Base-by-base conservation (phyloP, 73 alveolate species). In the Paramecium sonneborni region DNA sequence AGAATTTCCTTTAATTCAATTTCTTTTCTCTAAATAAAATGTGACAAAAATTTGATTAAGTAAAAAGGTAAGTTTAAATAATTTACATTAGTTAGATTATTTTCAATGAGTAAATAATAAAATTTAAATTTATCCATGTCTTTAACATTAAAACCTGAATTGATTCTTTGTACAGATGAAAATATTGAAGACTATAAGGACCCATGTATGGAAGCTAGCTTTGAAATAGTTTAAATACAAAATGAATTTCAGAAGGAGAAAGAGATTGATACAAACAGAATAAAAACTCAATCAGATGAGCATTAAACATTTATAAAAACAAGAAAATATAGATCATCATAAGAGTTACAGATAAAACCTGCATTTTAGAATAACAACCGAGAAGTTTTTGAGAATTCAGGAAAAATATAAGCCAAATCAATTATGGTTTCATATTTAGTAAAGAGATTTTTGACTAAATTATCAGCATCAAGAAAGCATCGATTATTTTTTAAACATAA, bases 401-500 rank as follows among this genome's bases (percentile, higher is more conserved):
- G 44, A 23, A 62, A 62, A 30, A 32, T 62, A 30, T 11, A 62
- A 62, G 44, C 84, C 6, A 62, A 72, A 72, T 72, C 86, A 21
- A 35, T 72, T 12, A 72, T 72, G 86, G 86, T 72, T 72, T 72
- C 38, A 15, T 72, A 72, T 38, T 72, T 72, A 20, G 86, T 72
- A 15, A 72, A 72, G 62, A 11, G 86, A 38, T 72, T 72, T 72
- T 44, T 79, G 43, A 79, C 90, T 12, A 79, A 79, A 46, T 3
- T 79, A 10, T 79, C 90, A 24, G 72, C 55, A 24, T 20, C 76
- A 5, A 38, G 90, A 41, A 39, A 28, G 21, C 74, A 79, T 20
- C 15, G 74, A 23, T 34, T 79, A 38, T 79, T 79, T 44, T 79
- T 79, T 44, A 41, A 79, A 79, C 44, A 44, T 43, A 79, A 79